Base-by-base conservation (phyloP, 768 basidiomycete genomes). In the Symmetrospora coprosmae region DNA sequence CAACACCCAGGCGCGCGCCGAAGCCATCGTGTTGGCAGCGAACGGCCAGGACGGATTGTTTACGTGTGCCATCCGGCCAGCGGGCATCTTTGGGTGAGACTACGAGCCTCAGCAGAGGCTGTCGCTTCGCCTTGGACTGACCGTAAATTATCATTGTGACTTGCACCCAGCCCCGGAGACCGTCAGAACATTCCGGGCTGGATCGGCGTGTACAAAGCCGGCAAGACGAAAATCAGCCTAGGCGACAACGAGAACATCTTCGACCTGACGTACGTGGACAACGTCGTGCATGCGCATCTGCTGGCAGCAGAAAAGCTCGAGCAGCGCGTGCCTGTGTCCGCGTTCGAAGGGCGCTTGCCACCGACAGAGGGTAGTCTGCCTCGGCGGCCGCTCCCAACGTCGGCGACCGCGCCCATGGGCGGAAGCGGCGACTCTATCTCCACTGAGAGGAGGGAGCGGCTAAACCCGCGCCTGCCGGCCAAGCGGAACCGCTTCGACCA, bases 231-330 rank as follows among this genome's bases (percentile, higher is more conserved):
- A 66, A 86, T 87, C 77, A 91, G 96, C 73, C 82, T 99, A 65
- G 94, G 94, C 35, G 78, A 85, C 74, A 94, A 96, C 74, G 82
- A 79, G 64, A 97, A 97, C 71, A 74, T 97, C 2, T 89, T 87
- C 68, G 94, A 97, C 73, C 90, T 85, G 81, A 94, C 91, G 4
- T 96, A 96, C 70, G 88, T 97, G 67, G 88, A 82, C 53, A 99
- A 99, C 71, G 83, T 92, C 63, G 92, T 90, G 1, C 80, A 85
- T 67, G 91, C 90, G 2, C 94, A 99, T 71, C 75, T 99, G 14
- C 80, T 97, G 50, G 94, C 94, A 11, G 84, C 86, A 21, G 91
- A 96, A 76, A 86, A 82, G 69, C 81, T 99, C 40, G 70, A 48
- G 13, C 33, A 52, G 8, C 7, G 58, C 55, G 48, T 50, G 64